Base-by-base conservation (phyloP, 495 filamentous ascomycete species). In the Delitschia confertaspora region DNA sequence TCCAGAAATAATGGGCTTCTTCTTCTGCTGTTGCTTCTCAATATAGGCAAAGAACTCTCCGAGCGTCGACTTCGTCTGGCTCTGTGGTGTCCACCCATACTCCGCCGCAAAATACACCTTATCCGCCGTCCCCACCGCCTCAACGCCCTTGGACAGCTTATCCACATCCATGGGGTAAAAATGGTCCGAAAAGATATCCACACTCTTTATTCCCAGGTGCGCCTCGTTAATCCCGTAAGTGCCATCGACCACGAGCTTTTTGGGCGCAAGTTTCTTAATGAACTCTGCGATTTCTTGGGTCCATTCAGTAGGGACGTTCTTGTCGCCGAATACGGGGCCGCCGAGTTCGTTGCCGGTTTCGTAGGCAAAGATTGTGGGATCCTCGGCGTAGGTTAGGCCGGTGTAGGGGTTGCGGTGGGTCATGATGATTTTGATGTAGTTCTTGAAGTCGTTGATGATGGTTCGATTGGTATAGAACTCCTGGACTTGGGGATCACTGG, bases 281-380 rank as follows among this genome's bases (percentile, higher is more conserved):
- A 61, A 67, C 19, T 38, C 38, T 3, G 67, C 65, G 33, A 76
- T 71, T 17, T 73, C 69, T 16, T 54, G 32, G 3, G 68, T 64
- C 73, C 73, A 76, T 7, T 54, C 53, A 1, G 54, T 58, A 1
- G 73, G 72, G 1, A 69, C 69, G 44, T 73, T 51, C 63, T 63
- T 68, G 51, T 73, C 71, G 17, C 65, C 64, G 60, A 65, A 74
- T 7, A 63, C 38, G 5, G 68, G 60, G 3, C 71, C 73, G 8
- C 61, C 56, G 16, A 76, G 64, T 53, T 76, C 73, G 51, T 76
- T 74, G 6, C 73, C 71, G 0, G 69, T 74, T 55, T 75, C 71
- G 42, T 70, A 71, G 10, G 67, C 71, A 42, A 73, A 71, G 33
- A 76, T 74, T 0, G 71, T 76, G 0, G 73, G 69, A 44, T 76